Conservation (phyloP, 2,329 filamentous ascomycete species). For the Trichoderma lentiforme region DNA sequence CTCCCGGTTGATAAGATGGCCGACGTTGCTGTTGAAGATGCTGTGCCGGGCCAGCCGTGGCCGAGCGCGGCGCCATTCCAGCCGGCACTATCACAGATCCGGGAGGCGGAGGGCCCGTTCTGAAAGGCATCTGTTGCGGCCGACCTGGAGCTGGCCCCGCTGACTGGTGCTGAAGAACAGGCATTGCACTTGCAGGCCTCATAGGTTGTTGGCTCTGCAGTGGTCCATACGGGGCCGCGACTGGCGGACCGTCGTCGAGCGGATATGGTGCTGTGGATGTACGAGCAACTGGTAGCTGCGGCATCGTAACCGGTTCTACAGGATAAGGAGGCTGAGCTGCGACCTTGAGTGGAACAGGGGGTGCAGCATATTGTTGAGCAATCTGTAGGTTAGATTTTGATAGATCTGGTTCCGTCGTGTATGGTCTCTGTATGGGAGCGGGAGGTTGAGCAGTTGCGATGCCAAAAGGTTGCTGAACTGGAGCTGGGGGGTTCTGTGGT, state of each 20-base stretch:
- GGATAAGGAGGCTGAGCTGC: background rate
- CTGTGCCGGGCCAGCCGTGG: background rate
- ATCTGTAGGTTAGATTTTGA: background rate
- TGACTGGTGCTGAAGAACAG: constrained; percentile 1
- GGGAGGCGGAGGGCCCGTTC: background rate
- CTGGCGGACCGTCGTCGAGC: constrained; percentile 1
- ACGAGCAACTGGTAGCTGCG: background rate
- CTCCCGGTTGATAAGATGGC: background rate
- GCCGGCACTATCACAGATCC: background rate
- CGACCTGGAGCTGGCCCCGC: background rate
- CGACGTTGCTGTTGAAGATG: constrained; percentile 9
- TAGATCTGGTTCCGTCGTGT: background rate
- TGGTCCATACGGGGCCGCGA: background rate
- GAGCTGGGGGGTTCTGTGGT: background rate
- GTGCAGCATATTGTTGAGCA: background rate
- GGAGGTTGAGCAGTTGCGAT: background rate
- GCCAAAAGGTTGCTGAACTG: background rate
- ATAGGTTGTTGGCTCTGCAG: constrained; percentile 10
- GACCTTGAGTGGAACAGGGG: background rate
- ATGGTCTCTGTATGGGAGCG: background rate
- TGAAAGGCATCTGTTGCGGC: constrained; percentile 6
- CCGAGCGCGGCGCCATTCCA: constrained; percentile 2
- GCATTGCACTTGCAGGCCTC: constrained; percentile 19
- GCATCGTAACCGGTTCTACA: background rate
- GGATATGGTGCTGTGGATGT: constrained; percentile 13